Evolutionary conservation across 495 filamentous ascomycete species (phyloP).

Genomic region (Astrothelium macrocarpum): DNA sequence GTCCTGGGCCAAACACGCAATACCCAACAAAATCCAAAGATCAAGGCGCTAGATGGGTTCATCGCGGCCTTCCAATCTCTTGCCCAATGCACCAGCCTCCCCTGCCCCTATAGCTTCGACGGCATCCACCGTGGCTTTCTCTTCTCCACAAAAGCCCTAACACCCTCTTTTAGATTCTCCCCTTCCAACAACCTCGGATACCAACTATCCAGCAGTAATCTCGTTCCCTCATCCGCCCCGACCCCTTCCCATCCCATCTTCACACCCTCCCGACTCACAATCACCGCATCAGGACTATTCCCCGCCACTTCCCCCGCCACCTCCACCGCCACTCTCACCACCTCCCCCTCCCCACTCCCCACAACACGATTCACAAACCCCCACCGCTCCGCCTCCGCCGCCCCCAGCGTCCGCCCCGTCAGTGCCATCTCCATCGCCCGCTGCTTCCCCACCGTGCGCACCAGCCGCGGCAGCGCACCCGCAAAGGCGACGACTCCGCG

Average conservation of each 20-base stretch:
- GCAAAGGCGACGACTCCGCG: conserved; percentile 62
- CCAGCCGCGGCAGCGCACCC: conserved; percentile 61
- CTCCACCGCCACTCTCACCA: conserved; percentile 23
- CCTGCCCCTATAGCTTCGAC: conserved; percentile 51
- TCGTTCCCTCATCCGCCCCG: conserved; percentile 54
- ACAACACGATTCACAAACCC: conserved; percentile 61
- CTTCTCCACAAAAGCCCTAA: conserved; percentile 72
- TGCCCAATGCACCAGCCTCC: background rate
- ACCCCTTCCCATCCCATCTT: conserved; percentile 57
- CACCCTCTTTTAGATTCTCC: conserved; percentile 68
- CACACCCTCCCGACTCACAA: conserved; percentile 56
- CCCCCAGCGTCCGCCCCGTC: conserved; percentile 48
- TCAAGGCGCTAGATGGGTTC: background rate
- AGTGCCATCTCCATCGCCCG: conserved; percentile 63
- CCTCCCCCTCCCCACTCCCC: conserved; percentile 28
- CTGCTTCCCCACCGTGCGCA: conserved; percentile 56
- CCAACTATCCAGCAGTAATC: conserved; percentile 46
- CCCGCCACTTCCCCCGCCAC: conserved; percentile 42
- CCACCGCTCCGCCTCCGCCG: conserved; percentile 54
- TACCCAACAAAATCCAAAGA: background rate
- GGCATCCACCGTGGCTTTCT: conserved; percentile 60
- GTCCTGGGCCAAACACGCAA: background rate
- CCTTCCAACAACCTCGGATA: conserved; percentile 52
- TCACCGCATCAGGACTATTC: conserved; percentile 64
- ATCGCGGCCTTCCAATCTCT: background rate